A percentile compares a stretch with the other conserved stretches of the same genome.
Conservation (phyloP, 805 yeast genomes). For the Candida arabinofermentans region DNA sequence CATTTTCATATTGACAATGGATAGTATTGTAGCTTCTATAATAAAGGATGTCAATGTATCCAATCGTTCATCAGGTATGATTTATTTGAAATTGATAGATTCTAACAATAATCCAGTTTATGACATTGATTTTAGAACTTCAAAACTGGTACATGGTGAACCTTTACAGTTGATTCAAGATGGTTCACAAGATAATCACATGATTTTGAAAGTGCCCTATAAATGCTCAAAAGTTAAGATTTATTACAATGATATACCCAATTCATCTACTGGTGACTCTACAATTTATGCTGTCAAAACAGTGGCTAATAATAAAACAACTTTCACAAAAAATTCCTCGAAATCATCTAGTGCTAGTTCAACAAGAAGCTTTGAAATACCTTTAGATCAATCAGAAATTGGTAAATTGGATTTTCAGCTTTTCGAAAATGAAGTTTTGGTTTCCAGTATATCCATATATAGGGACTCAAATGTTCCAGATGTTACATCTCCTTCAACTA, state of each 20-base stretch:
- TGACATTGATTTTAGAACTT: neutral
- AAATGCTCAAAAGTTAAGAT: neutral
- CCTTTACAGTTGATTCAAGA: constrained; percentile 13
- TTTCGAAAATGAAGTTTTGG: constrained; percentile 1
- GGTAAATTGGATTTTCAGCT: constrained; percentile 9
- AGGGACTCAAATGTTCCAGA: neutral
- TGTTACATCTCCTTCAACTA: neutral
- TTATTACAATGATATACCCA: neutral
- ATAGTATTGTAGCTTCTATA: neutral
- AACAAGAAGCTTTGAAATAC: neutral
- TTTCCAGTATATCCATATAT: constrained; percentile 8
- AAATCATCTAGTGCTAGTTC: neutral
- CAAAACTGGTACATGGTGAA: constrained; percentile 1
- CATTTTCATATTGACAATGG: too few relatives aligned
- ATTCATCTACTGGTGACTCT: too few relatives aligned
- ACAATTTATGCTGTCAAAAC: too few relatives aligned
- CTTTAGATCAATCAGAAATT: constrained; percentile 2
- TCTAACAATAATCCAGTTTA: neutral
- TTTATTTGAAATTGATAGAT: neutral
- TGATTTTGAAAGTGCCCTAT: constrained; percentile 10
- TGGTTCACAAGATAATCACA: neutral
- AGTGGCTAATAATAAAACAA: too few relatives aligned
- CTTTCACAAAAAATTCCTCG: too few relatives aligned
- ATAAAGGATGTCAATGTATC: neutral
- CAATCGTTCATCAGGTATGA: neutral